Evolutionary conservation across 805 yeast genomes (phyloP).

Genomic region (Candida yuanshanica): DNA sequence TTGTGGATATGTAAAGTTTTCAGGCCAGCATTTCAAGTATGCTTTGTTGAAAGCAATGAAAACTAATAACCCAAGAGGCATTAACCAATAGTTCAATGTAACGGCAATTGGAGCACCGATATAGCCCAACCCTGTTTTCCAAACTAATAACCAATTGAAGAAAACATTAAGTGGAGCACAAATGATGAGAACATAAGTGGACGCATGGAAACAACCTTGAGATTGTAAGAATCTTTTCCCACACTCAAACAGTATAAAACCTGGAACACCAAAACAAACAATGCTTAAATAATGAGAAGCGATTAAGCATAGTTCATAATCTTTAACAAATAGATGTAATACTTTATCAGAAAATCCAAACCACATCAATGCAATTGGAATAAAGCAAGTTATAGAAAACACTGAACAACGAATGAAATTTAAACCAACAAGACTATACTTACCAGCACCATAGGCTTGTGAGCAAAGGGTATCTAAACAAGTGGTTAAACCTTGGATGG

Average conservation of each 20-base stretch:
- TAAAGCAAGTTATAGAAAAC: conserved; percentile 22
- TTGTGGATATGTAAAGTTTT: conserved; percentile 5
- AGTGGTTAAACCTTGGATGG: conserved; percentile 79
- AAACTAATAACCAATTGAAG: conserved; percentile 59
- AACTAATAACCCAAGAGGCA: conserved; percentile 43
- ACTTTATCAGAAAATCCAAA: conserved; percentile 12
- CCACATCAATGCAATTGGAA: conserved; percentile 23
- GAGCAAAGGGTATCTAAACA: conserved; percentile 80
- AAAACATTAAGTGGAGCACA: conserved; percentile 62
- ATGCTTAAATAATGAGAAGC: conserved; percentile 60
- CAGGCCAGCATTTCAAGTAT: conserved; percentile 27
- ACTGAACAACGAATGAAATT: conserved; percentile 65
- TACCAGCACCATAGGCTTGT: conserved; percentile 82
- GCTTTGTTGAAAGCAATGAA: conserved; percentile 47
- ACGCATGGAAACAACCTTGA: conserved; percentile 82
- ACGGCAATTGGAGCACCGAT: conserved; percentile 75
- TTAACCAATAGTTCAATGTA: conserved; percentile 58
- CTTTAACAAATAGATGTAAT: conserved; percentile 18
- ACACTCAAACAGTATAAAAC: conserved; percentile 70
- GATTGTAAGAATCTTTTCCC: conserved; percentile 80
- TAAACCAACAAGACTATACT: conserved; percentile 62
- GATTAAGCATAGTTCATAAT: conserved; percentile 15
- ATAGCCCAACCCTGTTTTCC: conserved; percentile 66
- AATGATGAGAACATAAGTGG: conserved; percentile 59
- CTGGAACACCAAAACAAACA: conserved; percentile 69